Evolutionary conservation across 2,329 filamentous ascomycete genomes (phyloP), one percentile per base, ranked within the genome.

Genomic region (Kalmusia sp.): DNA sequence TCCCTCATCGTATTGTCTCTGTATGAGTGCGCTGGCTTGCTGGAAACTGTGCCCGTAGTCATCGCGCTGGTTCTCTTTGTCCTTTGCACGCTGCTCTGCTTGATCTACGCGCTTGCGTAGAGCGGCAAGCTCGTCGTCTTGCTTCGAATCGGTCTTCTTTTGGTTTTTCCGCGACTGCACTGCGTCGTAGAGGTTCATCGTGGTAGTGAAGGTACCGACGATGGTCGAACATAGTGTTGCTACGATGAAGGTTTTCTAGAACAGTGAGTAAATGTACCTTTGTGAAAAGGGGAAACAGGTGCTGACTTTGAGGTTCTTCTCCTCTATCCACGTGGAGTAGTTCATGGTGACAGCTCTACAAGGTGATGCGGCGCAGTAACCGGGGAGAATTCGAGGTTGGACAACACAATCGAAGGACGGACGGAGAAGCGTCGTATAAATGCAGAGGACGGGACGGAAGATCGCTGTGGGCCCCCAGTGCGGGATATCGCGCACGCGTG

Each of bases 241-340:
- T 51, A 78, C 69, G 30, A 79, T 78, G 68, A 78, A 79, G 19
- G 73, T 75, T 76, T 77, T 77, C 74, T 74, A 17, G n/a, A 34
- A 43, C 2, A 2, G 7, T 11, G n/a, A 17, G 33, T 43, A 11
- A 50, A 30, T 49, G 2, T 7, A 40, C 30, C 39, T 38, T 14
- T 2, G 2, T 11, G 34, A n/a, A 41, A 9, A 37, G 15, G 25
- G 41, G 8, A 12, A 19, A 24, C 30, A 15, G 15, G 14, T 22
- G 39, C 49, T 52, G 66, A 74, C 72, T 62, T 77, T 77, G 62
- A 77, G 71, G 52, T 76, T 77, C 58, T 76, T 74, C 67, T 77
- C 75, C 67, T 77, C 74, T 50, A 77, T 77, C 74, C 76, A 76
- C 61, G 76, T 76, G 59, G 74, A 64, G 67, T 77, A 77, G 55